phyloP scores from a whole-genome alignment of 129 eudicot species.

The Saposhnikovia divaricata region DNA sequence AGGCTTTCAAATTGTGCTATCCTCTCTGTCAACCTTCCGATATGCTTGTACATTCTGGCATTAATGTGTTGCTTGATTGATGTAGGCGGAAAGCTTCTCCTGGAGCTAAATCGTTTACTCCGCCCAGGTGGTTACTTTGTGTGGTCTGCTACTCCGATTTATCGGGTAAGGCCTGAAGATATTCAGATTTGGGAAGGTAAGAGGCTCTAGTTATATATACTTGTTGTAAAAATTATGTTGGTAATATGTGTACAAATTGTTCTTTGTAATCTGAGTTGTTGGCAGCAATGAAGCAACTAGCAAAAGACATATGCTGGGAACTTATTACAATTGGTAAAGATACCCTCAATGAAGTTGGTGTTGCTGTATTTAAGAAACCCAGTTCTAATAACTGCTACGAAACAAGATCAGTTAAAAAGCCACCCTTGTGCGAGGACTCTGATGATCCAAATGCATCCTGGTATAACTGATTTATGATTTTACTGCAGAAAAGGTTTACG shows the following conservation, averaged over 20 bases:
- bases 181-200: slow-evolving; percentile 48
- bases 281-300: slow-evolving; percentile 48
- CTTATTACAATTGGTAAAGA: slow-evolving; percentile 30
- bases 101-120: slow-evolving; percentile 50
- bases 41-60: background rate
- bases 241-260: background rate
- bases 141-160: slow-evolving; percentile 66
- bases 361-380: slow-evolving; percentile 30
- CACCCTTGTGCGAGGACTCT: slow-evolving; percentile 32
- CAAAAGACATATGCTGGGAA: slow-evolving; percentile 56
- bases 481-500: background rate
- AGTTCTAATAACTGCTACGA: slow-evolving; percentile 29
- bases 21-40: background rate
- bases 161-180: slow-evolving; percentile 34
- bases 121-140: slow-evolving; percentile 59
- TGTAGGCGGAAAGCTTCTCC: slow-evolving; percentile 54
- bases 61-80: background rate
- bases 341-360: slow-evolving; percentile 30
- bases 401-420: slow-evolving; percentile 20
- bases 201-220: background rate
- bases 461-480: slow-evolving; percentile 1
- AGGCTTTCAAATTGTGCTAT: background rate
- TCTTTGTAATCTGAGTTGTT: background rate
- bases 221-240: background rate
- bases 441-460: slow-evolving; percentile 37